phyloP scores from a whole-genome alignment of 352 stramenopile genomes.

The Globisporangium lucens region DNA sequence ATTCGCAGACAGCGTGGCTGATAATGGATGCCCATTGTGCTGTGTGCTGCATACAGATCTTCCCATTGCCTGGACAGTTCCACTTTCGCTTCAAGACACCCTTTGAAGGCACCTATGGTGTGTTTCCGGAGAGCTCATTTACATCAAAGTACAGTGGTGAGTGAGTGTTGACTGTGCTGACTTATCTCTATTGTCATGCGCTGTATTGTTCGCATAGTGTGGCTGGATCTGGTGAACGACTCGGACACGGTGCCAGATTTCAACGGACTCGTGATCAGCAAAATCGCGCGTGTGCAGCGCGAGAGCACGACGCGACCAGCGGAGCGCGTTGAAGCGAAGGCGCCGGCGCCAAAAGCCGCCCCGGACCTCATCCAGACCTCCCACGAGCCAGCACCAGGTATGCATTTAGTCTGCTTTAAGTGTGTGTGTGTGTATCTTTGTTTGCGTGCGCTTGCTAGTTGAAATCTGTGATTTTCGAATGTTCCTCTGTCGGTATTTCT shows the following conservation, averaged over 20 bases:
- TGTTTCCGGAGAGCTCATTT: not conserved
- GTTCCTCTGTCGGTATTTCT: not conserved
- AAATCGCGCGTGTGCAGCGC: conserved; percentile 70
- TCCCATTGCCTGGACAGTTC: conserved; percentile 76
- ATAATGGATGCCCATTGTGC: not conserved
- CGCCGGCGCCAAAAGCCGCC: conserved; percentile 27
- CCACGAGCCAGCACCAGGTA: conserved; percentile 14
- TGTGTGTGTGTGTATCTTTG: not conserved
- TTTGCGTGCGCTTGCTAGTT: too few relatives aligned
- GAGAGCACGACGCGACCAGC: conserved; percentile 37
- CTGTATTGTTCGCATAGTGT: conserved; percentile 40
- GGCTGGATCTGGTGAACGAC: conserved; percentile 77
- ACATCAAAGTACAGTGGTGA: not conserved
- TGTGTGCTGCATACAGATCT: conserved; percentile 34
- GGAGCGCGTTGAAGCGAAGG: conserved; percentile 33
- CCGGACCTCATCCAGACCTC: conserved; percentile 80
- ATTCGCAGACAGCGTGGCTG: not conserved
- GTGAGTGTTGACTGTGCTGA: not conserved
- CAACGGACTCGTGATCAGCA: conserved; percentile 76
- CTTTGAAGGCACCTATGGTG: conserved; percentile 85
- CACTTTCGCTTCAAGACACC: conserved; percentile 86
- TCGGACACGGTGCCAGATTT: conserved; percentile 70
- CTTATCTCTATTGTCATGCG: not conserved
- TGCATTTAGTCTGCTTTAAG: not conserved
- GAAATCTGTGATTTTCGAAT: too few relatives aligned